These are phyloP conservation scores for Pilasporangium apinafurcum DNA, from an alignment of 352 stramenopile species.

Conservation along the genomic window DNA sequence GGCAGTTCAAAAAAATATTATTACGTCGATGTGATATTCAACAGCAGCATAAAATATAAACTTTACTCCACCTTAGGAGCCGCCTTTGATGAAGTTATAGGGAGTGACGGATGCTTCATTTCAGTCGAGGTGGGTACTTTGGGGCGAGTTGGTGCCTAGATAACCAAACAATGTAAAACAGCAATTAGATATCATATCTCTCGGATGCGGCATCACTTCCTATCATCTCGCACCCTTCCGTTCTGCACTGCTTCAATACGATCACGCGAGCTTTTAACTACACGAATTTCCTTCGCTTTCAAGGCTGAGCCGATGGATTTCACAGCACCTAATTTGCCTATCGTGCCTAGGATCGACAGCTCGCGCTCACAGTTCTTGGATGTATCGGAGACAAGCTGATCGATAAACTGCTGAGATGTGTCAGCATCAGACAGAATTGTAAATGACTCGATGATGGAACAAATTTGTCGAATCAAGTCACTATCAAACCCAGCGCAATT, in stretches of 20 bases:
- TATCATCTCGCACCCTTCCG: conserved; percentile 4
- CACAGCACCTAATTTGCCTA: conserved; percentile 34
- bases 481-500: conserved; percentile 48
- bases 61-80: conserved; percentile 4
- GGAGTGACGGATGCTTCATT: too few species aligned
- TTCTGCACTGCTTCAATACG: not conserved
- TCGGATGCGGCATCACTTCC: not conserved
- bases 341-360: conserved; percentile 16
- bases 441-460: conserved; percentile 31
- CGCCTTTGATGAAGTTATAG: not conserved
- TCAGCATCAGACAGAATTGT: conserved; percentile 17
- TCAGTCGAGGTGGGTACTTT: too few species aligned
- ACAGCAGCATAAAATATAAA: too few species aligned
- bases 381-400: conserved; percentile 18
- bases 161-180: too few species aligned
- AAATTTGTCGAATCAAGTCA: conserved; percentile 36
- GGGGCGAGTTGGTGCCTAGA: too few species aligned
- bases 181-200: too few species aligned
- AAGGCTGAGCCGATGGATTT: conserved; percentile 14
- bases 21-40: too few species aligned
- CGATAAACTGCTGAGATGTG: conserved; percentile 19
- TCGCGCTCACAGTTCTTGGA: conserved; percentile 32
- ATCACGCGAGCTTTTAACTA: conserved; percentile 1
- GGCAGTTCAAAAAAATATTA: too few species aligned
- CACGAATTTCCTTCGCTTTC: conserved; percentile 1